Percentiles rank a stretch among this genome's conserved stretches.
Evolutionary conservation across 208 protist species (phyloP).

Genomic region (Crithidia expoeki): DNA sequence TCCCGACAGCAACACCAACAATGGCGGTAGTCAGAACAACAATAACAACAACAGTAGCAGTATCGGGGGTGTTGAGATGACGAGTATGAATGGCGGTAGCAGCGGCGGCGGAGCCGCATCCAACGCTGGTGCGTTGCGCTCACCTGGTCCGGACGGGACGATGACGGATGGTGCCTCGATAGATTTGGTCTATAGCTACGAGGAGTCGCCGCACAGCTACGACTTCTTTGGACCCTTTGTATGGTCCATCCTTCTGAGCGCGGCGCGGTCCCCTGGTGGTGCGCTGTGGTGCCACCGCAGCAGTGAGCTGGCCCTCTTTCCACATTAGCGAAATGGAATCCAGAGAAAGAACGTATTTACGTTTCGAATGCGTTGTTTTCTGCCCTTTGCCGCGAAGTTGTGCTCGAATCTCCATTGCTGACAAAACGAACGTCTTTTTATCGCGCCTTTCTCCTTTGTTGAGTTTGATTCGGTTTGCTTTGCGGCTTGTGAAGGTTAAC

Average conservation of each 20-base stretch:
- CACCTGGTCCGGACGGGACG: constrained; percentile 1
- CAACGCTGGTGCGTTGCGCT: not conserved
- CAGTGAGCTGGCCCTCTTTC: constrained; percentile 56
- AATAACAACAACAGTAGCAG: not conserved
- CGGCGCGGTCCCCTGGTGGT: constrained; percentile 59
- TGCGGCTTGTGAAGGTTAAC: no score
- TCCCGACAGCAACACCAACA: not conserved
- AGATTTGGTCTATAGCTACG: constrained; percentile 68
- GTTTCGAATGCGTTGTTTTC: not conserved
- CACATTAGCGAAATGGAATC: constrained; percentile 26
- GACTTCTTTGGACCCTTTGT: constrained; percentile 88
- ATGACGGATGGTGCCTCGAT: constrained; percentile 15
- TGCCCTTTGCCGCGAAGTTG: no score
- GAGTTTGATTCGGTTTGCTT: no score
- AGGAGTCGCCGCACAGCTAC: constrained; percentile 83
- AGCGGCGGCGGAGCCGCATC: not conserved
- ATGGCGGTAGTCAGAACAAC: not conserved
- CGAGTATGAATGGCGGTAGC: not conserved
- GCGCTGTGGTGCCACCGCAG: constrained; percentile 56
- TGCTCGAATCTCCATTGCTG: not conserved
- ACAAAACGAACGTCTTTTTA: not conserved
- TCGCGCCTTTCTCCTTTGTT: no score
- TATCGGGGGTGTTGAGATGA: not conserved
- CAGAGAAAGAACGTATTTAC: not conserved
- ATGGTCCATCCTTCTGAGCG: constrained; percentile 69